Percentiles rank a stretch among this genome's conserved stretches.
phyloP scores from a whole-genome alignment of 2,329 filamentous ascomycete genomes.

The Ceratocystis albifundus region DNA sequence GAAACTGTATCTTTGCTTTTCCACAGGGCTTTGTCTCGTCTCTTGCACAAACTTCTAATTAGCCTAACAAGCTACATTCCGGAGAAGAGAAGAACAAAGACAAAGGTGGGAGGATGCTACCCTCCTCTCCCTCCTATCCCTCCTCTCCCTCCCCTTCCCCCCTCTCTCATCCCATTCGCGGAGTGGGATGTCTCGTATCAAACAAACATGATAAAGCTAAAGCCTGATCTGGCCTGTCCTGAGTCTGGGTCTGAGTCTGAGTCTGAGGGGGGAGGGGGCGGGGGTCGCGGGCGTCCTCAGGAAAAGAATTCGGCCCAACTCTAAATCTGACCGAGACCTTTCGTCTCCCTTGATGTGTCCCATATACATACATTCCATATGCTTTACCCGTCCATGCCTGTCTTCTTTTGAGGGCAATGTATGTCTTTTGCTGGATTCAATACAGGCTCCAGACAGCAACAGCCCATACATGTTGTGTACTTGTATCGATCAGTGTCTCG shows the following conservation, averaged over 20 bases:
- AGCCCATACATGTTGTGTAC: no score
- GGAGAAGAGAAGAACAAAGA: not conserved
- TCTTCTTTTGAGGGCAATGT: no score
- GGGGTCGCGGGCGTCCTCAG: not conserved
- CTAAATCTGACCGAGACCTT: slow-evolving; percentile 3
- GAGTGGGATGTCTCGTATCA: slow-evolving; percentile 4
- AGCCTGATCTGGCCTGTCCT: not conserved
- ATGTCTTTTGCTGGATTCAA: no score
- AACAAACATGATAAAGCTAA: not conserved
- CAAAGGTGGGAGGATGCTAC: not conserved
- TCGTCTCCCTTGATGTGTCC: not conserved
- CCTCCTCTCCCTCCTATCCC: not conserved
- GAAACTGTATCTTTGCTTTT: not conserved
- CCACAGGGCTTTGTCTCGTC: not conserved
- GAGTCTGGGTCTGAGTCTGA: not conserved
- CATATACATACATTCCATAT: not conserved
- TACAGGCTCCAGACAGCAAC: no score
- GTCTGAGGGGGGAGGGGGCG: not conserved
- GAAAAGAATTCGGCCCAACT: slow-evolving; percentile 3
- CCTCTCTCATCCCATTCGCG: not conserved
- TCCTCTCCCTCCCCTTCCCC: not conserved
- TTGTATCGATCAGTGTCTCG: no score
- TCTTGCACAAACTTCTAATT: not conserved
- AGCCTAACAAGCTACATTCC: not conserved
- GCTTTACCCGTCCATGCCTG: no score